Conservation (phyloP, 208 protist species). For the Paratrypanosoma confusum region DNA sequence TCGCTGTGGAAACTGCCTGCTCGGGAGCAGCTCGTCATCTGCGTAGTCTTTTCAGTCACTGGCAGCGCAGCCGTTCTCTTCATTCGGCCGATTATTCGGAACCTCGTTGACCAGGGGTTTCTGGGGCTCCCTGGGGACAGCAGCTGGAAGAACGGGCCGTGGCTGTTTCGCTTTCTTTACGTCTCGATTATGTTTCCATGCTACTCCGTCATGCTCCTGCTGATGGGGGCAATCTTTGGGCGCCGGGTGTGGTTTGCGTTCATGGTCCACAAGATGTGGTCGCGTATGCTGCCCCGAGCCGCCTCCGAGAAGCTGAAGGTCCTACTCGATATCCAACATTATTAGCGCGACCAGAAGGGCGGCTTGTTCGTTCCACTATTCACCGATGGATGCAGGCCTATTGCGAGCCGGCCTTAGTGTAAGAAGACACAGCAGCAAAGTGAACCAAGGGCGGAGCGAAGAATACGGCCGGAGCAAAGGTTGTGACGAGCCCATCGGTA, state of each 20-base stretch:
- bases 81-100: conserved; percentile 61
- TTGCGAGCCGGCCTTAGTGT: too few species aligned
- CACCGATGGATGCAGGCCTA: too few species aligned
- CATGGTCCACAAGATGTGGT: conserved; percentile 88
- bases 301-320: conserved; percentile 30
- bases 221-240: conserved; percentile 58
- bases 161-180: conserved; percentile 76
- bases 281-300: conserved; percentile 53
- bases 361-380: too few species aligned
- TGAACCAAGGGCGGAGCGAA: too few species aligned
- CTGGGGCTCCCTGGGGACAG: conserved; percentile 61
- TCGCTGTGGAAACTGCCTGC: conserved; percentile 63
- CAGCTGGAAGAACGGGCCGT: conserved; percentile 65
- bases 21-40: conserved; percentile 71
- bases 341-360: too few species aligned
- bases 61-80: conserved; percentile 51
- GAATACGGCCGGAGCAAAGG: too few species aligned
- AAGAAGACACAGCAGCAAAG: too few species aligned
- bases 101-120: conserved; percentile 61
- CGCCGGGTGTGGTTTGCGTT: conserved; percentile 82
- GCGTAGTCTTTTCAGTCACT: conserved; percentile 68
- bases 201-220: conserved; percentile 72
- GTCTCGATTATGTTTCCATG: conserved; percentile 67
- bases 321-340: conserved; percentile 72
- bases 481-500: too few species aligned